Conservation (phyloP, 2,329 filamentous ascomycete genomes). For the Podosphaera aphanis region DNA sequence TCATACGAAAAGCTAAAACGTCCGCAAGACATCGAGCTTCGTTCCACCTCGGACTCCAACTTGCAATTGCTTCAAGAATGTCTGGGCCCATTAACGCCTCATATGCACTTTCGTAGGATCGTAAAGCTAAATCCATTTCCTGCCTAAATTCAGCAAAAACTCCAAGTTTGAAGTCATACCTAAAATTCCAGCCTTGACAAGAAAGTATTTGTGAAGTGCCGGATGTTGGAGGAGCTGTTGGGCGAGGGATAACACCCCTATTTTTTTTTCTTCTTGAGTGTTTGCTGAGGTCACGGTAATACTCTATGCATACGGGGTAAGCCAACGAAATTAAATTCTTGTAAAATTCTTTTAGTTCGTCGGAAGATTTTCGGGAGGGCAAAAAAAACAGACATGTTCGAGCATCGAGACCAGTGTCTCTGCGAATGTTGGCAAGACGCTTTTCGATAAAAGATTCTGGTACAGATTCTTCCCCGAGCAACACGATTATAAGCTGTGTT, state of each 20-base stretch:
- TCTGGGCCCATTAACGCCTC: constrained; percentile 63
- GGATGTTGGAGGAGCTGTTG: constrained; percentile 58
- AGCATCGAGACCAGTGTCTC: constrained; percentile 55
- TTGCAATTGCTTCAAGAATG: constrained; percentile 68
- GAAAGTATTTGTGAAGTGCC: constrained; percentile 75
- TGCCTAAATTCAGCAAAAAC: constrained; percentile 82
- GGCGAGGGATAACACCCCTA: constrained; percentile 52
- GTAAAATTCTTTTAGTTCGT: constrained; percentile 51
- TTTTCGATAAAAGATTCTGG: constrained; percentile 36
- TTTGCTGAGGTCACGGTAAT: constrained; percentile 85
- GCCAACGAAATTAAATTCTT: constrained; percentile 49
- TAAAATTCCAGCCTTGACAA: constrained; percentile 68
- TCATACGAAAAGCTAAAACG: constrained; percentile 51
- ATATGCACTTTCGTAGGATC: constrained; percentile 72
- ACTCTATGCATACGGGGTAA: constrained; percentile 58
- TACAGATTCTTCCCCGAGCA: constrained; percentile 48
- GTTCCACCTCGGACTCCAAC: constrained; percentile 76
- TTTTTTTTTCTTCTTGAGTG: constrained; percentile 75
- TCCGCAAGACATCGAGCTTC: constrained; percentile 80
- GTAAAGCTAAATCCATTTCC: constrained; percentile 68
- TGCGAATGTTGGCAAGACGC: constrained; percentile 55
- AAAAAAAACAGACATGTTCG: constrained; percentile 67
- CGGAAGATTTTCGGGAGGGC: constrained; percentile 44
- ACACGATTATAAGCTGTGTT: constrained; percentile 50
- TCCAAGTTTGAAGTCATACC: constrained; percentile 85